Conservation (phyloP, 345 rosid species). For the Rhodamnia rubescens region DNA sequence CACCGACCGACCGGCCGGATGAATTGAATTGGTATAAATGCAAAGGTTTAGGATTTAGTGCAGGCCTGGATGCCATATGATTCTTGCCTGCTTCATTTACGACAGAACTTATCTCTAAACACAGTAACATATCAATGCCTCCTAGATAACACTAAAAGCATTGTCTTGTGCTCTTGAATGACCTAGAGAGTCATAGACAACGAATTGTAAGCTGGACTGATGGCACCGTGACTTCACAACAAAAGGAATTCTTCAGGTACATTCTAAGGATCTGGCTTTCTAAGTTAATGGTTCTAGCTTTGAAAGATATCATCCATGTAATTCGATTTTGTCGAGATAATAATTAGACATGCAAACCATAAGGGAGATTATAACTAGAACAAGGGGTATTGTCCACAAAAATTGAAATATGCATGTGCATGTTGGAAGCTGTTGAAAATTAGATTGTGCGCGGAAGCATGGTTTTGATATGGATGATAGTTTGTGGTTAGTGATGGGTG, state of each 20-base stretch:
- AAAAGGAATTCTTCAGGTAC: constrained; percentile 82
- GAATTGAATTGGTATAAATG: too few species aligned
- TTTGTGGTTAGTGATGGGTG: too few species aligned
- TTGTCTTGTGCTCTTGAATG: background rate
- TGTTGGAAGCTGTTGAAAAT: constrained; percentile 91
- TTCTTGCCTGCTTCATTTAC: background rate
- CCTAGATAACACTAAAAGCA: background rate
- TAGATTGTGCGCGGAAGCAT: too few species aligned
- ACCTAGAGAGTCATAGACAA: constrained; percentile 72
- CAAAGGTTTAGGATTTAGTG: too few species aligned
- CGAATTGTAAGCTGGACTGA: constrained; percentile 80
- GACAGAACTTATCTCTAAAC: background rate
- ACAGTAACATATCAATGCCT: background rate
- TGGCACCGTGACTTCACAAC: constrained; percentile 83
- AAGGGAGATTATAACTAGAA: background rate
- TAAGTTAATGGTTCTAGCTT: background rate
- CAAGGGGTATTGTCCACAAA: background rate
- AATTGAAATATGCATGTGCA: background rate
- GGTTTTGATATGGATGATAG: too few species aligned
- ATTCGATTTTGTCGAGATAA: background rate
- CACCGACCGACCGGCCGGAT: too few species aligned
- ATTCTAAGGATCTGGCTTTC: background rate
- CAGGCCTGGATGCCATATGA: background rate
- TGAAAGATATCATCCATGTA: background rate
- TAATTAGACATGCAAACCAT: background rate